Conservation (phyloP, 2,329 filamentous ascomycete species). For the Colletotrichum shisoi region DNA sequence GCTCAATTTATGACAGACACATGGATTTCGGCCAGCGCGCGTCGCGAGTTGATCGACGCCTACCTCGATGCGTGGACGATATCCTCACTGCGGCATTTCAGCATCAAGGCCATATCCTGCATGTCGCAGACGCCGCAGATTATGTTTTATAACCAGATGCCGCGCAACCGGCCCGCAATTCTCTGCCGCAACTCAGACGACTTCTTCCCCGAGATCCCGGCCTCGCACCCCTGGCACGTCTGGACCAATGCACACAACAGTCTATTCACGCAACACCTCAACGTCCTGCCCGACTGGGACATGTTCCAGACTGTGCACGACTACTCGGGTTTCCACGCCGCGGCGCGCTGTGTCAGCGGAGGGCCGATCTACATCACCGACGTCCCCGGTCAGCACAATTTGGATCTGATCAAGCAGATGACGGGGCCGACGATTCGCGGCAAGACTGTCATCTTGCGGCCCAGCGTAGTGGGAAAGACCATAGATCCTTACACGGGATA, state of each 20-base stretch:
- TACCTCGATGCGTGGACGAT: slow-evolving; percentile 90
- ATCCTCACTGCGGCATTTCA: slow-evolving; percentile 79
- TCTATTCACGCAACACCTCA: slow-evolving; percentile 82
- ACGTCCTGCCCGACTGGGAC: slow-evolving; percentile 83
- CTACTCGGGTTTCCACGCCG: slow-evolving; percentile 86
- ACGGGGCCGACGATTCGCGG: slow-evolving; percentile 75
- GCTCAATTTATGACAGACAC: slow-evolving; percentile 89
- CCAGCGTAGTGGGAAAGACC: slow-evolving; percentile 75
- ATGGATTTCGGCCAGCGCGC: slow-evolving; percentile 70
- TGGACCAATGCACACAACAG: slow-evolving; percentile 93
- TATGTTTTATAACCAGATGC: slow-evolving; percentile 83
- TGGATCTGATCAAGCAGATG: slow-evolving; percentile 80
- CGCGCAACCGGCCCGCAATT: slow-evolving; percentile 75
- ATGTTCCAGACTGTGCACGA: slow-evolving; percentile 72
- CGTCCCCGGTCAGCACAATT: slow-evolving; percentile 80
- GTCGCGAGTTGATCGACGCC: slow-evolving; percentile 73
- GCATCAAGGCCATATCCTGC: slow-evolving; percentile 82
- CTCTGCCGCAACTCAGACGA: slow-evolving; percentile 87
- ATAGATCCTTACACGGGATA: slow-evolving; percentile 79
- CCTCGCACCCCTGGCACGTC: slow-evolving; percentile 91
- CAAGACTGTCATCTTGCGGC: slow-evolving; percentile 81
- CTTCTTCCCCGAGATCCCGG: slow-evolving; percentile 84
- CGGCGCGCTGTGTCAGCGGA: slow-evolving; percentile 86
- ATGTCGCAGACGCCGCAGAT: slow-evolving; percentile 92
- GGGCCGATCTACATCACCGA: slow-evolving; percentile 97